Evolutionary conservation across 2,329 filamentous ascomycete species (phyloP).

Genomic region (Colletotrichum gigasporum): DNA sequence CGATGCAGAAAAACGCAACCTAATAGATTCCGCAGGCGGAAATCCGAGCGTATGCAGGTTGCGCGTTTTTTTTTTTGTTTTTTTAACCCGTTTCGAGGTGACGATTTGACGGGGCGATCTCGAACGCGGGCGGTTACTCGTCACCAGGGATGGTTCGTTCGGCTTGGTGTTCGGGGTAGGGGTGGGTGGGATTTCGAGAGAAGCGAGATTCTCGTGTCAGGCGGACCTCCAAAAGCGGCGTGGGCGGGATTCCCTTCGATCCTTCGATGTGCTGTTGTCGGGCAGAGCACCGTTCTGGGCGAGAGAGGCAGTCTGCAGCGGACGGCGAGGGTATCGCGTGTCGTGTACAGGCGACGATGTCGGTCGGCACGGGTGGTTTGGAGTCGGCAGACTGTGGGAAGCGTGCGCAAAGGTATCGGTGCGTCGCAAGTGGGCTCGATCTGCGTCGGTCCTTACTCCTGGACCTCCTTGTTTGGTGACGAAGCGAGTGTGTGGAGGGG

Average conservation of each 20-base stretch:
- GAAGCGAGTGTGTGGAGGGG: slow-evolving; percentile 17
- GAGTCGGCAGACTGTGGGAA: not conserved
- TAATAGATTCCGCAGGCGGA: not conserved
- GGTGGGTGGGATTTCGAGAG: not conserved
- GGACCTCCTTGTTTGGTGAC: slow-evolving; percentile 10
- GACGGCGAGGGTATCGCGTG: not conserved
- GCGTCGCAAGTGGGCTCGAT: not conserved
- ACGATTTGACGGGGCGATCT: not conserved
- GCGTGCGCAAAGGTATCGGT: too few species aligned
- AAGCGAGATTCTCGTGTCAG: slow-evolving; percentile 28
- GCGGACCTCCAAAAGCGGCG: not conserved
- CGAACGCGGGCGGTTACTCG: not conserved
- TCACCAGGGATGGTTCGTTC: slow-evolving; percentile 4
- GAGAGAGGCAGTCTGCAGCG: not conserved
- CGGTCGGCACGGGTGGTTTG: not conserved
- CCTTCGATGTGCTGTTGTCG: not conserved
- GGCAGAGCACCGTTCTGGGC: not conserved
- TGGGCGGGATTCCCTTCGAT: not conserved
- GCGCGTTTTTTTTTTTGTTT: not conserved
- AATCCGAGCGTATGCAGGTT: not conserved
- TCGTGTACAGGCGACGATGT: not conserved
- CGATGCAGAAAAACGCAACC: too few species aligned
- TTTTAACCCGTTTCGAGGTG: not conserved
- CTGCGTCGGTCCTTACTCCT: not conserved
- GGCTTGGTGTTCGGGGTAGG: not conserved